A percentile compares a stretch with the other conserved stretches of the same genome.
phyloP scores from a whole-genome alignment of 148 eudicot species.

The Chenopodium suecicum region DNA sequence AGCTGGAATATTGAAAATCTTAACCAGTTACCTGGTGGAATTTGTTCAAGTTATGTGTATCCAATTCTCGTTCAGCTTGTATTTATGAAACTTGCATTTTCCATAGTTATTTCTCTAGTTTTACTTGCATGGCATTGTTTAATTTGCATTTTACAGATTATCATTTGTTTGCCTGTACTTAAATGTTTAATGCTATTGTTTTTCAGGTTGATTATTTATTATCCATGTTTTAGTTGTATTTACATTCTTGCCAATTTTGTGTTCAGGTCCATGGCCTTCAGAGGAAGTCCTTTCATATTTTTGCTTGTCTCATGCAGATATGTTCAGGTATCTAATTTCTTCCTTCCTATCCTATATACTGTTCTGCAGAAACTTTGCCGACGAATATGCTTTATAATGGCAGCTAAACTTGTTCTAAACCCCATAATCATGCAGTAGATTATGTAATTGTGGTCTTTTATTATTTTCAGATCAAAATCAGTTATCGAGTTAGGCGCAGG shows the following conservation, averaged over 20 bases:
- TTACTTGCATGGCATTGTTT: neutral
- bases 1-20: neutral
- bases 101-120: neutral
- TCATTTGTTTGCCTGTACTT: too few relatives aligned
- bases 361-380: neutral
- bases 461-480: slow-evolving; percentile 52
- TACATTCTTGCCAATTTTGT: neutral
- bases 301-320: slow-evolving; percentile 61
- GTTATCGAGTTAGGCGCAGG: slow-evolving; percentile 91
- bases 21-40: neutral
- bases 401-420: slow-evolving; percentile 1
- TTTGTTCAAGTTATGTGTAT: neutral
- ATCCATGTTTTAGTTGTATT: neutral
- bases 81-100: neutral
- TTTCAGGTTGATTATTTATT: too few relatives aligned
- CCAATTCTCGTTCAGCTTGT: slow-evolving; percentile 2
- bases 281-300: slow-evolving; percentile 90
- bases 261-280: slow-evolving; percentile 92
- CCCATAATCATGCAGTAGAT: neutral
- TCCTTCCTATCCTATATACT: neutral
- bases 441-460: slow-evolving; percentile 5
- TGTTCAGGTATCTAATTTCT: slow-evolving; percentile 56
- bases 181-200: too few relatives aligned
- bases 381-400: neutral
- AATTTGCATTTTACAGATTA: neutral